These are phyloP conservation scores for Candida sphagnicola DNA, from an alignment of 805 yeast genomes.

Conservation along the genomic window DNA sequence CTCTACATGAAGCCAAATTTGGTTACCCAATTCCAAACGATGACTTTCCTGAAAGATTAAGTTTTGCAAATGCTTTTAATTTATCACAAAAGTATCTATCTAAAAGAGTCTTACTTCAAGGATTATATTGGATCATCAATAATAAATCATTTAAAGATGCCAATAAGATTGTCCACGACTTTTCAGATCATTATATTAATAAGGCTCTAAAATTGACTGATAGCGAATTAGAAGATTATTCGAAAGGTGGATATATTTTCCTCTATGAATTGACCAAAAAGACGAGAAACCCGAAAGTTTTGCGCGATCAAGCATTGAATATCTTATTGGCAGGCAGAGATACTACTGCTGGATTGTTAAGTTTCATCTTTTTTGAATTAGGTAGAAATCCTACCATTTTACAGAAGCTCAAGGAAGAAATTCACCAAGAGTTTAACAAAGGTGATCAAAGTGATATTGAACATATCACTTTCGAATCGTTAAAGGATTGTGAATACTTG, in stretches of 20 bases:
- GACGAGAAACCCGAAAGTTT: constrained; percentile 32
- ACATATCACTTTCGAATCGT: constrained; percentile 28
- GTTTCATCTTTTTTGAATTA: constrained; percentile 28
- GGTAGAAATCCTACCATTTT: constrained; percentile 29
- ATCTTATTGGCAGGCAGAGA: constrained; percentile 39
- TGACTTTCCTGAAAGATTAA: constrained; percentile 23
- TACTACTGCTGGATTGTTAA: constrained; percentile 35
- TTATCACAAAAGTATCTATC: constrained; percentile 29
- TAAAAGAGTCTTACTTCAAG: constrained; percentile 27
- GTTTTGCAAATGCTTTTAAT: constrained; percentile 27
- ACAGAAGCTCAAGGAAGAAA: constrained; percentile 23
- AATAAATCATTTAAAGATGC: constrained; percentile 27
- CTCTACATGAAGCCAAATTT: constrained; percentile 21
- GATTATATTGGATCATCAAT: constrained; percentile 20
- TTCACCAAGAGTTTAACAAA: constrained; percentile 21
- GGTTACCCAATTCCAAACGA: constrained; percentile 10
- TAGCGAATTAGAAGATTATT: constrained; percentile 23
- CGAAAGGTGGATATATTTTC: constrained; percentile 31
- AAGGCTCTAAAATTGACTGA: constrained; percentile 25
- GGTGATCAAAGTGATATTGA: constrained; percentile 18
- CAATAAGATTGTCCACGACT: constrained; percentile 26
- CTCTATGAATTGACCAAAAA: constrained; percentile 39
- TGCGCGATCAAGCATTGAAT: constrained; percentile 39
- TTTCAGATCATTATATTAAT: constrained; percentile 27
- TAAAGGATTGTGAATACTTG: constrained; percentile 32